Evolutionary conservation across 306 rosid species (phyloP).

Genomic region (barrel medic (Medicago truncatula)): MtrunA17r5.0-ANR NC_053045.1:29814501-29815000

Average conservation of each 20-base stretch:
- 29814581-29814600: too few relatives aligned
- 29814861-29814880: slow-evolving; percentile 16
- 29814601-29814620: too few relatives aligned
- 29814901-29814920: background rate
- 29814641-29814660: background rate
- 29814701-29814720: background rate
- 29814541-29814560: too few relatives aligned
- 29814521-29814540: too few relatives aligned
- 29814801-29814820: background rate
- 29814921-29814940: background rate
- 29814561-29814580: too few relatives aligned
- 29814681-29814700: background rate
- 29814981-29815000: too few relatives aligned
- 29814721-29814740: background rate
- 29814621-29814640: background rate
- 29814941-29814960: background rate
- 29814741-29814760: background rate
- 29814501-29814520: too few relatives aligned
- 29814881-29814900: slow-evolving; percentile 10
- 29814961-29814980: too few relatives aligned
- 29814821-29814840: slow-evolving; percentile 23
- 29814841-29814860: background rate
- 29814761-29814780: background rate
- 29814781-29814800: background rate
- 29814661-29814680: background rate